Evolutionary conservation across 2,329 filamentous ascomycete species (phyloP).

Genomic region (Hirsutella rhossiliensis): DNA sequence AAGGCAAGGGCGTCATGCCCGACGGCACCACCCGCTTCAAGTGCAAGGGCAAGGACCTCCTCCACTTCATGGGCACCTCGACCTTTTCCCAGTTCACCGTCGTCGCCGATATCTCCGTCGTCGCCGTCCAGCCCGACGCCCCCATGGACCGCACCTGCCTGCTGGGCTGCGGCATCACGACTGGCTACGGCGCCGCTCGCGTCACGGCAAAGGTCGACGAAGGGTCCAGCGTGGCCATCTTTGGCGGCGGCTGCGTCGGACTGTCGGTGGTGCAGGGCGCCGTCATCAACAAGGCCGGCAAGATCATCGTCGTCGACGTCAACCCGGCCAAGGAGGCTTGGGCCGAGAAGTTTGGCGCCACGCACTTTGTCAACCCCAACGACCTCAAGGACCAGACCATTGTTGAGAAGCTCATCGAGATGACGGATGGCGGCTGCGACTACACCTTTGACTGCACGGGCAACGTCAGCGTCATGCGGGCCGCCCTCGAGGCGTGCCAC

Average conservation of each 20-base stretch:
- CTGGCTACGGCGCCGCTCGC: conserved; percentile 88
- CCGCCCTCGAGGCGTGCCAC: conserved; percentile 93
- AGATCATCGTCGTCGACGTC: conserved; percentile 63
- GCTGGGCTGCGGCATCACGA: conserved; percentile 96
- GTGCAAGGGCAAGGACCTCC: conserved; percentile 85
- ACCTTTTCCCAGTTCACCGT: conserved; percentile 99
- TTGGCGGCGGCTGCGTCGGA: conserved; percentile 92
- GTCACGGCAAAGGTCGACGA: conserved; percentile 89
- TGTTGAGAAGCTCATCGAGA: conserved; percentile 86
- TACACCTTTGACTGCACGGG: conserved; percentile 99
- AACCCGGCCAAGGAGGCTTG: conserved; percentile 88
- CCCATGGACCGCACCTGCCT: conserved; percentile 94
- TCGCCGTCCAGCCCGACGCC: conserved; percentile 80
- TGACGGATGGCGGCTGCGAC: conserved; percentile 96
- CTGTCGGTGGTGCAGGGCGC: conserved; percentile 91
- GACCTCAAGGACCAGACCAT: conserved; percentile 69
- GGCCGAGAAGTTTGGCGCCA: conserved; percentile 89
- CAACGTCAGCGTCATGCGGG: conserved; percentile 91
- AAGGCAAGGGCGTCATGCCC: conserved; percentile 93
- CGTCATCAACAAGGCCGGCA: conserved; percentile 66
- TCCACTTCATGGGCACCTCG: conserved; percentile 98
- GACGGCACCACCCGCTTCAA: conserved; percentile 92
- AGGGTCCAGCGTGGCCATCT: conserved; percentile 81
- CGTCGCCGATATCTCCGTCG: conserved; percentile 95
- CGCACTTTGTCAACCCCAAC: conserved; percentile 89